Evolutionary conservation across 768 basidiomycete genomes (phyloP), one percentile per base, ranked within the genome.

Genomic region (Phaeotremella fagi): DNA sequence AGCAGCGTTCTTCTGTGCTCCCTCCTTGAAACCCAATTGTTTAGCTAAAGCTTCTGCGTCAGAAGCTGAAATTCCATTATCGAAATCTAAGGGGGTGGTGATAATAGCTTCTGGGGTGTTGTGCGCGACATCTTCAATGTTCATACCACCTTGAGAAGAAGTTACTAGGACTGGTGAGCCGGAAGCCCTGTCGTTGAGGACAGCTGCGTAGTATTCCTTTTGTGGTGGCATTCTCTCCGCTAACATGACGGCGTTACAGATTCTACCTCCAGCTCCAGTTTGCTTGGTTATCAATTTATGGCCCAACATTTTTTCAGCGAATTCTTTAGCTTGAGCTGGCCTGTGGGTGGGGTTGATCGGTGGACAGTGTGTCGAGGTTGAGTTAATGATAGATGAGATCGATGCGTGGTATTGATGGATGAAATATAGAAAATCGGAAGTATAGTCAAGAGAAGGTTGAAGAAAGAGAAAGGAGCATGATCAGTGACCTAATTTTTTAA

Each of bases 161-260:
- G 85, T 85, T 49, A 99, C 94, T 43, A 99, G 82, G 26, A 97
- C 95, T 38, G 90, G 88, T 14, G 88, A 86, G 55, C 90, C 85
- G 4, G 85, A 79, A 14, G 82, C 82, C 62, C 95, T 88, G 80
- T 99, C 95, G 70, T 97, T 97, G 50, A 99, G 82, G 27, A 98
- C 83, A 14, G 95, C 95, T 46, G 92, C 87, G 70, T 99, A 99
- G 80, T 98, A 98, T 75, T 99, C 95, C 73, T 99, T 95, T 36
- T 83, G 82, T 28, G 95, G 89, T 57, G 87, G 83, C 58, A 90
- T 85, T 62, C 89, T 86, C 77, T 98, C 91, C 14, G 95, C 95
- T 44, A 99, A 81, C 95, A 99, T 99, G 71, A 99, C 91, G 59
- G 95, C 88, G 64, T 97, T 99, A 81, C 95, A 98, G 59, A 92